A percentile compares a stretch with the other conserved stretches of the same genome.
These are phyloP conservation scores for Daedaleopsis sinensis DNA, from an alignment of 768 basidiomycete genomes.

Conservation along the genomic window DNA sequence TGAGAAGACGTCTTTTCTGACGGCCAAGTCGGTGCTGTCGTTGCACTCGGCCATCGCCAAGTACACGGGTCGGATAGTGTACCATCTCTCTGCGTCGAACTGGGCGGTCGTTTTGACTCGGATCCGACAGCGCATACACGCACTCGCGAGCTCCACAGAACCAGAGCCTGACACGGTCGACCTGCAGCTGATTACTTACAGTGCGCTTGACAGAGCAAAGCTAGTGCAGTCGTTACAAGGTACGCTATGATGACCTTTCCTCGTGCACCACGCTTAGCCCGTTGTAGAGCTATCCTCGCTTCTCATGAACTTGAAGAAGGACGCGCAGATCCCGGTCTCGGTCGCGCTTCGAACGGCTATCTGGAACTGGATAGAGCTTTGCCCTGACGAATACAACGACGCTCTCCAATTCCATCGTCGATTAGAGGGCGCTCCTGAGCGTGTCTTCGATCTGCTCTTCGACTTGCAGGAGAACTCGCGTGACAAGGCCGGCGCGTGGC, in stretches of 20 bases:
- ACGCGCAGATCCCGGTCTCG: constrained; percentile 73
- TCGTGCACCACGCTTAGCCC: neutral
- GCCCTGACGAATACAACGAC: constrained; percentile 79
- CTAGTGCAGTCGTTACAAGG: constrained; percentile 75
- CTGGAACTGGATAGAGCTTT: constrained; percentile 89
- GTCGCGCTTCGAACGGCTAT: constrained; percentile 74
- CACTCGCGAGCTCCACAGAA: constrained; percentile 56
- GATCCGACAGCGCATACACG: constrained; percentile 68
- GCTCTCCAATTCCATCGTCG: constrained; percentile 60
- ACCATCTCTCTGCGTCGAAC: constrained; percentile 86
- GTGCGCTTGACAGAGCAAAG: constrained; percentile 69
- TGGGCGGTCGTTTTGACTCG: constrained; percentile 79
- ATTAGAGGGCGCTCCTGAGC: constrained; percentile 82
- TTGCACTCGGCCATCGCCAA: constrained; percentile 67
- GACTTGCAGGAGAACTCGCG: constrained; percentile 43
- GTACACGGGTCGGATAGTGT: constrained; percentile 79
- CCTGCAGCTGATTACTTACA: constrained; percentile 76
- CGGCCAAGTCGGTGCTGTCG: constrained; percentile 32
- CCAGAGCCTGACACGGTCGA: constrained; percentile 71
- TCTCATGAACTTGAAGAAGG: constrained; percentile 78
- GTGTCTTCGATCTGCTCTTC: constrained; percentile 81
- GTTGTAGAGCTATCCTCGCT: constrained; percentile 73
- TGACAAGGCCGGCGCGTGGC: constrained; percentile 65
- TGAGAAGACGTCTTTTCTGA: constrained; percentile 33
- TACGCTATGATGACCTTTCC: constrained; percentile 32